Evolutionary conservation across 2,329 filamentous ascomycete species (phyloP), one percentile per base, ranked within the genome.

Genomic region (Exophiala spinifera): DNA sequence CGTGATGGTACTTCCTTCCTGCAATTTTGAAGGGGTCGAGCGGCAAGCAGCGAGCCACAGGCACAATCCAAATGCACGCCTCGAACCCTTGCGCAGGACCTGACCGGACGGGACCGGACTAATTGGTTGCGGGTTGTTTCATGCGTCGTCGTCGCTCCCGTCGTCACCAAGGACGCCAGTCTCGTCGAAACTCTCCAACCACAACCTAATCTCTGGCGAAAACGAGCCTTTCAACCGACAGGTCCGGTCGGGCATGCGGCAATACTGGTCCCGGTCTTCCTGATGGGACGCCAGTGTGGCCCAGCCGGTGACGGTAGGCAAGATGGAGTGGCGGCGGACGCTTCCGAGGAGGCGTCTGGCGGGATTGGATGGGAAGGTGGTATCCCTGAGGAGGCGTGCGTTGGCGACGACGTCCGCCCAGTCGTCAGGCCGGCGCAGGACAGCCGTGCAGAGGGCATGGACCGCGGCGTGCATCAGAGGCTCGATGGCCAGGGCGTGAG

Each of bases 391-490:
- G 14, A 49, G 19, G 28, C 3, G 43, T 10, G 8, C 23, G 2
- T 47, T 21, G 21, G 39, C 44, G 20, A 5, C 33, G 20, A 14
- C 7, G 13, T 47, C n/a, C 3, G 36, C 2, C 51, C 51, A 53
- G 17, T 42, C 45, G 2, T 48, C 20, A 17, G 43, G 51, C 8
- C 45, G 20, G 36, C 45, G 51, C 5, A 43, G 34, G 34, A 53
- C 28, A 1, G 51, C 28, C 4, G 25, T 20, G 25, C 44, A 53
- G 7, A 49, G 36, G 17, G 44, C 45, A 36, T 54, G 51, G 20
- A 49, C 37, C 1, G 45, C 51, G 4, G 46, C 46, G 2, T 54
- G 36, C 45, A 48, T 46, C 14, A 54, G 46, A 3, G 15, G 15
- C 25, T 37, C 19, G 28, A 49, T 49, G 37, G 25, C 25, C 21